Evolutionary conservation across 352 stramenopile species (phyloP), one percentile per base, ranked within the genome.

Genomic region (Aphanomyces astaci): DNA sequence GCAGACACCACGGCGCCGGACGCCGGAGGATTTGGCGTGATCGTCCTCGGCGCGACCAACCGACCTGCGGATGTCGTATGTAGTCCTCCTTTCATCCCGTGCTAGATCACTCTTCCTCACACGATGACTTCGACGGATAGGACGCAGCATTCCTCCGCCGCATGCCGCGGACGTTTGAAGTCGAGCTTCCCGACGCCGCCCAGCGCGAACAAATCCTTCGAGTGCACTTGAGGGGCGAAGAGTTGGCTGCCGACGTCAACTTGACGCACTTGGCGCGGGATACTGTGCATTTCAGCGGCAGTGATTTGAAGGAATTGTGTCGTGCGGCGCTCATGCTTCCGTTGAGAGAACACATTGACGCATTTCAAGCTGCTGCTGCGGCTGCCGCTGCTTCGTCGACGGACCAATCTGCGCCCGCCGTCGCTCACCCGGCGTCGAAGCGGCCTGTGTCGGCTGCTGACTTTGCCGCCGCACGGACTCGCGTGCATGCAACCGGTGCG

Each of bases 41-140:
- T 99, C 66, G 88, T 99, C 19, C 82, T 99, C 66, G 96, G 95
- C 24, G 96, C 96, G 1, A 99, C 96, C 0, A 99, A 99, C 75
- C 89, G 91, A 1, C 91, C 91, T 0, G 80, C 79, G 1, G 91
- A 96, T 33, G 84, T 97, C 1, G 77, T 84, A 63, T 7, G 72
- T 43, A 4, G 19, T n/a, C 27, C 31, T 54, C 43, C n/a, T n/a
- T n/a, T n/a, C n/a, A n/a, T n/a, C n/a, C n/a, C n/a, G n/a, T n/a
- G n/a, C n/a, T n/a, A n/a, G n/a, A n/a, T n/a, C n/a, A n/a, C n/a
- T n/a, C n/a, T n/a, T n/a, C n/a, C n/a, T n/a, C n/a, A n/a, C n/a
- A n/a, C n/a, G n/a, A n/a, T n/a, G n/a, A n/a, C n/a, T n/a, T n/a
- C n/a, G n/a, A n/a, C n/a, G n/a, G n/a, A 5, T 73, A 73, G n/a